Evolutionary conservation across 1,284 basidiomycete genomes (phyloP).

Genomic region (Leucoagaricus sp.): DNA sequence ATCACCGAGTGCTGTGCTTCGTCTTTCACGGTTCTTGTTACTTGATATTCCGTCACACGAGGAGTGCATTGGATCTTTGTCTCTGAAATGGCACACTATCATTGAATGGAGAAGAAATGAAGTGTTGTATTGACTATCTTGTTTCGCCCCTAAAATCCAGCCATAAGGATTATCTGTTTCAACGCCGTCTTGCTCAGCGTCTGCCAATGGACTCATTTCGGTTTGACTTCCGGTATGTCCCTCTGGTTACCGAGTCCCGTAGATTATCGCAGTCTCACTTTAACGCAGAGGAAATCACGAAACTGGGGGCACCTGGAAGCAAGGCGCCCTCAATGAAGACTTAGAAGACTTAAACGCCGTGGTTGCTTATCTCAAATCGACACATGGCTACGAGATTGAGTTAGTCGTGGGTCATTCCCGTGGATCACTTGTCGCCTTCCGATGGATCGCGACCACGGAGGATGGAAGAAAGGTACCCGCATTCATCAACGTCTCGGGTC

Average conservation of each 20-base stretch:
- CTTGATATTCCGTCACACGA: background rate
- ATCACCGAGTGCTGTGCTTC: slow-evolving; percentile 20
- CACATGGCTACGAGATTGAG: slow-evolving; percentile 66
- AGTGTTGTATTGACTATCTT: background rate
- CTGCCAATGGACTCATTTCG: slow-evolving; percentile 79
- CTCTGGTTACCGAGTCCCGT: background rate
- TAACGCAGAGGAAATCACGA: slow-evolving; percentile 69
- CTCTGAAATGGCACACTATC: background rate
- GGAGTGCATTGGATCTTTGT: background rate
- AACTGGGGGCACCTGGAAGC: slow-evolving; percentile 64
- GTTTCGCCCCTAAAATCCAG: slow-evolving; percentile 34
- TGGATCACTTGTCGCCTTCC: slow-evolving; percentile 63
- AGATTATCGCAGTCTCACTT: background rate
- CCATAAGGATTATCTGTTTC: slow-evolving; percentile 84
- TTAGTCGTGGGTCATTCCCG: slow-evolving; percentile 75
- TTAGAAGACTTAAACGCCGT: slow-evolving; percentile 65
- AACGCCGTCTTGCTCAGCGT: slow-evolving; percentile 67
- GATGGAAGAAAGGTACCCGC: slow-evolving; percentile 52
- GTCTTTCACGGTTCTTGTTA: too few relatives aligned
- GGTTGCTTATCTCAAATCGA: slow-evolving; percentile 55
- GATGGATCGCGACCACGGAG: slow-evolving; percentile 64
- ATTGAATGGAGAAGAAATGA: background rate
- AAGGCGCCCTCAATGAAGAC: slow-evolving; percentile 58
- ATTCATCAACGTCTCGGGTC: slow-evolving; percentile 70
- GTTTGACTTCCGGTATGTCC: slow-evolving; percentile 78